phyloP scores from a whole-genome alignment of 495 filamentous ascomycete species.

The Coniosporium apollinis region DNA sequence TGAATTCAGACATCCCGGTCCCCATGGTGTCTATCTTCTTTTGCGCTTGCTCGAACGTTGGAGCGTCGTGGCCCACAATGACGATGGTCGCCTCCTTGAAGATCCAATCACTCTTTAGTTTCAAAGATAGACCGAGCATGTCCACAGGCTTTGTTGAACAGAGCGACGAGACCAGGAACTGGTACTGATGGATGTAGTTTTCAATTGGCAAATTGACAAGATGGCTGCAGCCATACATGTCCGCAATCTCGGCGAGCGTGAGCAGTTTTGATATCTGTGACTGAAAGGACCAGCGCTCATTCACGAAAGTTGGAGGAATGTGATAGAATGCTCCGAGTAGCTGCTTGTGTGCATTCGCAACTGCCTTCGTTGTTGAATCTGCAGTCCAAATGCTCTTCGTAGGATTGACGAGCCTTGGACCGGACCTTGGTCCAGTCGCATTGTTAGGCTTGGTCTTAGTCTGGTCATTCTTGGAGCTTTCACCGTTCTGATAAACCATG shows the following conservation, averaged over 20 bases:
- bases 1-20: background rate
- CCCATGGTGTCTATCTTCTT: background rate
- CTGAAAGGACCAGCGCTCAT: background rate
- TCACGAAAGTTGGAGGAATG: background rate
- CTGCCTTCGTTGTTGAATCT: background rate
- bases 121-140: conserved; percentile 1
- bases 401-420: background rate
- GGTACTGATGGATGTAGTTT: background rate
- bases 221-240: background rate
- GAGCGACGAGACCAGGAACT: background rate
- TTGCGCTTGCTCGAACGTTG: background rate
- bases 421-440: background rate
- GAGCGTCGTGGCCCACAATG: background rate
- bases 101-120: background rate
- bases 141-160: background rate
- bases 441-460: background rate
- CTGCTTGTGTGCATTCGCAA: background rate
- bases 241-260: background rate
- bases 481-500: background rate
- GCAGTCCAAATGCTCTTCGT: background rate
- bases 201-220: background rate
- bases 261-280: background rate
- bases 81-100: conserved; percentile 1
- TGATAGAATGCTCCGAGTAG: conserved; percentile 3
- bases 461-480: background rate